Conservation (phyloP, 1,284 basidiomycete species). For the Sanghuangporus sanghuang region DNA sequence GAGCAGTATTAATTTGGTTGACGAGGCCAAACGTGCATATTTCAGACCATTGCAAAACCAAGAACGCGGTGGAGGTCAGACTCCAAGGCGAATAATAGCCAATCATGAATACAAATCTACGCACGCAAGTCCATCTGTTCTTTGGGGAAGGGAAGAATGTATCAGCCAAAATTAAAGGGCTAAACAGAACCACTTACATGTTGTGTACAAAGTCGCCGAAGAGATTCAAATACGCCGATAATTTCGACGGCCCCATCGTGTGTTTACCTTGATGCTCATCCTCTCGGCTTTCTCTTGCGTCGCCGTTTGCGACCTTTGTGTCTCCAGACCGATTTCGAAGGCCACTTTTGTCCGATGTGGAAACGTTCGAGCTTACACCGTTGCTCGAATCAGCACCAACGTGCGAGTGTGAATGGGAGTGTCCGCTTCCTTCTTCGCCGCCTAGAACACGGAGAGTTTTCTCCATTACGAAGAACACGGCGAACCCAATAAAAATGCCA, state of each 20-base stretch:
- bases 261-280: slow-evolving; percentile 21
- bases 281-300: slow-evolving; percentile 23
- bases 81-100: slow-evolving; percentile 14
- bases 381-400: slow-evolving; percentile 24
- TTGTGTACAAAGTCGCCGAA: slow-evolving; percentile 89
- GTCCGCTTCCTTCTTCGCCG: slow-evolving; percentile 41
- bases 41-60: neutral
- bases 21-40: neutral
- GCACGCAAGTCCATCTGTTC: slow-evolving; percentile 82
- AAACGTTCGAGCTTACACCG: slow-evolving; percentile 33
- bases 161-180: neutral
- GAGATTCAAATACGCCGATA: slow-evolving; percentile 86
- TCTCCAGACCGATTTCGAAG: slow-evolving; percentile 31
- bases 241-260: slow-evolving; percentile 55
- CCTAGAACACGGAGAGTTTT: slow-evolving; percentile 81
- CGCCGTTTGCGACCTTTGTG: slow-evolving; percentile 19
- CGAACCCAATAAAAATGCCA: slow-evolving; percentile 80
- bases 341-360: slow-evolving; percentile 30
- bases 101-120: slow-evolving; percentile 28
- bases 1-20: neutral
- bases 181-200: slow-evolving; percentile 46
- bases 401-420: slow-evolving; percentile 42
- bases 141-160: slow-evolving; percentile 25
- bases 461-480: slow-evolving; percentile 86
- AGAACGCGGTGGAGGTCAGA: slow-evolving; percentile 1